Evolutionary conservation across 371 early-diverging fungal genomes (phyloP), one percentile per base, ranked within the genome.

Genomic region (Mucor piriformis): DNA sequence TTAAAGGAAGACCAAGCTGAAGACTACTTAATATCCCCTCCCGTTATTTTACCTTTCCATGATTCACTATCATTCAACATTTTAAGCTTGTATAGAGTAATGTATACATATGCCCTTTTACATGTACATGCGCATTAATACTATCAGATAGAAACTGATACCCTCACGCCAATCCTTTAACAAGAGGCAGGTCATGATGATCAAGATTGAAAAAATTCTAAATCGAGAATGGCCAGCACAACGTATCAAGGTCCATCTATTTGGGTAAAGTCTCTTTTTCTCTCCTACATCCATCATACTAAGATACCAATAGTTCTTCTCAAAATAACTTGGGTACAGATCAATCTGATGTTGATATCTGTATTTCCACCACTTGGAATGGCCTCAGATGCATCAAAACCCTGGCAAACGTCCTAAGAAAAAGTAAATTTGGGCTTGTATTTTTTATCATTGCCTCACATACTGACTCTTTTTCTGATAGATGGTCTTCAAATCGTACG

Each of bases 291-390:
- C 46, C 24, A 46, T 21, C 4, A 46, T 13, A 12, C 13, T 24
- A 3, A 44, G 2, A 44, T 12, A 20, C 12, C 33, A 6, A 13
- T 34, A 87, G 87, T 20, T 87, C 87, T 6, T 84, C 85, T 1
- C 75, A 70, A 27, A 87, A 87, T 63, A 74, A 76, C 58, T 50
- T 85, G 27, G 82, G 82, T 3, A 83, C 79, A 4, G 73, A 61
- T 43, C 65, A 70, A 6, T 83, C 84, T n/a, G 87, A 87, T 59
- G 80, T 87, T 8, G 87, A 87, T 66, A 63, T 87, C 4, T 84
- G 87, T 57, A 73, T 87, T 54, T 77, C 81, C 43, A 83, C 85
- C 13, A 69, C 54, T 21, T 79, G 83, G 81, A 55, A 72, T 44
- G 77, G 76, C 18, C 64, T 82, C 24, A 73, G 72, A 50, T 77